Conservation (phyloP, 352 stramenopile genomes). For the Globisporangium rhizosaccharum region DNA sequence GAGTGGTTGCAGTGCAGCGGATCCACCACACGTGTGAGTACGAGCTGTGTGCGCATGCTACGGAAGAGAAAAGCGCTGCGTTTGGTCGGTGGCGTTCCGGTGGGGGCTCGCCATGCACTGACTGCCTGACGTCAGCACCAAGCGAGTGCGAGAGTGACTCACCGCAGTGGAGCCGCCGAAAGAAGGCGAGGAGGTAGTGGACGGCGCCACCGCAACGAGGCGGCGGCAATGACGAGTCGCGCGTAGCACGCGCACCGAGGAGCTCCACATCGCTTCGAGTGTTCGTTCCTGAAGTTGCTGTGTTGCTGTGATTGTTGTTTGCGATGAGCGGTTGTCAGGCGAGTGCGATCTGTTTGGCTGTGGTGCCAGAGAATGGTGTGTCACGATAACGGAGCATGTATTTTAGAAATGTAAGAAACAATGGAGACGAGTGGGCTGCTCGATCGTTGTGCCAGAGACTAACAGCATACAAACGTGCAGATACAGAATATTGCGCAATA, state of each 20-base stretch:
- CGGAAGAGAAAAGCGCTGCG: background rate
- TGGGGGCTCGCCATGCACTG: background rate
- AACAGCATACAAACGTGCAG: background rate
- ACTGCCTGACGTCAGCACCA: background rate
- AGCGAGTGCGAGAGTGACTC: constrained; percentile 1
- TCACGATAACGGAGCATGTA: background rate
- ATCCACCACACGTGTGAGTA: constrained; percentile 8
- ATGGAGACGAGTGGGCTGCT: background rate
- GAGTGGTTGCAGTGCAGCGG: background rate
- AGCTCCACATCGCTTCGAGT: constrained; percentile 11
- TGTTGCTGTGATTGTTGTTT: background rate
- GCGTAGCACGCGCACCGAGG: constrained; percentile 7
- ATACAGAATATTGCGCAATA: background rate
- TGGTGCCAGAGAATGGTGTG: background rate
- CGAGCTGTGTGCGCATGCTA: constrained; percentile 10
- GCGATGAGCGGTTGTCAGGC: background rate
- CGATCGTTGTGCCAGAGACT: background rate
- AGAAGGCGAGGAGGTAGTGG: background rate
- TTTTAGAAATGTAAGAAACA: background rate
- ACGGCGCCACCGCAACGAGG: constrained; percentile 3
- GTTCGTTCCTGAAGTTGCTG: constrained; percentile 2
- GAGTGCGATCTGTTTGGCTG: background rate
- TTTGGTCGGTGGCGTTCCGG: background rate
- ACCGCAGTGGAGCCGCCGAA: background rate
- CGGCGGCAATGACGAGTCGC: constrained; percentile 13